These are phyloP conservation scores for Leccinum aurantiacum DNA, from an alignment of 768 basidiomycete genomes.

Conservation along the genomic window DNA sequence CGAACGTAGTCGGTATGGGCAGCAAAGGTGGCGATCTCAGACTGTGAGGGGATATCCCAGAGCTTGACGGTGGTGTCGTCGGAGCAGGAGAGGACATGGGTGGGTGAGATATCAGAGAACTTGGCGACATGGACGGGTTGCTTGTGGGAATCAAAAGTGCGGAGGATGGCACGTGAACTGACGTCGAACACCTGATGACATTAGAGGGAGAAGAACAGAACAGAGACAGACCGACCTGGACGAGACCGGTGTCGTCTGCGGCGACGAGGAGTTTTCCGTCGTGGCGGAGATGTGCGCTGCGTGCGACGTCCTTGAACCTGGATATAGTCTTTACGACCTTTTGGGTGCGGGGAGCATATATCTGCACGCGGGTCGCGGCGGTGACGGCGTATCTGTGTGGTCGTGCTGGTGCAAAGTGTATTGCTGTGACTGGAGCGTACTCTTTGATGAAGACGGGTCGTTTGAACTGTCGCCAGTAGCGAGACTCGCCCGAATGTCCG, in stretches of 20 bases:
- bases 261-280: conserved; percentile 96
- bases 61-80: conserved; percentile 93
- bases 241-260: conserved; percentile 89
- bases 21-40: conserved; percentile 72
- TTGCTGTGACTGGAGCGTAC: conserved; percentile 91
- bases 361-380: conserved; percentile 88
- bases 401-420: conserved; percentile 85
- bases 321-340: conserved; percentile 96
- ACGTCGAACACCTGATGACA: conserved; percentile 85
- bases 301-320: conserved; percentile 93
- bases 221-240: conserved; percentile 49
- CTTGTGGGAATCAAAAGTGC: conserved; percentile 90
- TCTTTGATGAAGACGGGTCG: conserved; percentile 95
- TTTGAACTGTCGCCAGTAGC: conserved; percentile 86
- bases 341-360: conserved; percentile 95
- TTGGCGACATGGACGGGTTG: conserved; percentile 95
- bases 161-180: conserved; percentile 87
- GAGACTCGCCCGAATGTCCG: conserved; percentile 70
- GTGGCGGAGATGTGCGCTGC: conserved; percentile 82
- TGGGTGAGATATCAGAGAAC: conserved; percentile 80
- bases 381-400: conserved; percentile 97
- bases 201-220: conserved; percentile 1
- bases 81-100: conserved; percentile 89
- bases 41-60: conserved; percentile 94
- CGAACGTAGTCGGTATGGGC: conserved; percentile 96